Conservation (phyloP, 2,329 filamentous ascomycete species). For the Dothideomycetidae sp. region DNA sequence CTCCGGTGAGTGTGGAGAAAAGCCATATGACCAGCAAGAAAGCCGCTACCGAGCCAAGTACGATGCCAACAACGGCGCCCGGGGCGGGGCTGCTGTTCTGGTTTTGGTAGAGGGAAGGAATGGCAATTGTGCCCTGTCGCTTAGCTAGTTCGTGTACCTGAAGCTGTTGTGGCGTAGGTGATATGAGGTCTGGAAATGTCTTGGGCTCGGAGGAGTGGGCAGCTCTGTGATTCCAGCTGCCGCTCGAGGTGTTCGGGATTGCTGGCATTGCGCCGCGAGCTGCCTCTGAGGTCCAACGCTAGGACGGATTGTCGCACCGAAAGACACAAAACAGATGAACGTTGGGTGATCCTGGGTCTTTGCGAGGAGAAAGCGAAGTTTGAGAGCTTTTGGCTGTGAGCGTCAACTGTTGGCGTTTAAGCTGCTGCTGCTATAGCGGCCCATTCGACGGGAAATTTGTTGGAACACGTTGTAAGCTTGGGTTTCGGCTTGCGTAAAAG, state of each 20-base stretch:
- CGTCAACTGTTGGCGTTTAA: too few relatives aligned
- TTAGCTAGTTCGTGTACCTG: conserved; percentile 8
- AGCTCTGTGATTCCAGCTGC: background rate
- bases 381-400: too few relatives aligned
- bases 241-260: conserved; percentile 5
- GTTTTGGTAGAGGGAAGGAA: conserved; percentile 47
- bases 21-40: conserved; percentile 41
- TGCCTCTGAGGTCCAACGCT: too few relatives aligned
- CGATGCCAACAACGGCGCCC: conserved; percentile 46
- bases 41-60: conserved; percentile 39
- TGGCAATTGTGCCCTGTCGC: conserved; percentile 28
- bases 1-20: conserved; percentile 28
- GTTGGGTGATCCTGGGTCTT: too few relatives aligned
- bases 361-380: too few relatives aligned
- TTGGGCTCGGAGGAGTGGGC: conserved; percentile 1
- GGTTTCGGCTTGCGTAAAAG: too few relatives aligned
- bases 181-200: conserved; percentile 3
- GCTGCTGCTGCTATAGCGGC: too few relatives aligned
- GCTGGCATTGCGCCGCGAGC: conserved; percentile 8
- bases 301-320: too few relatives aligned
- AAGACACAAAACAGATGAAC: too few relatives aligned
- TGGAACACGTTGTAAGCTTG: too few relatives aligned
- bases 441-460: too few relatives aligned
- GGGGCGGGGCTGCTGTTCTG: conserved; percentile 39
- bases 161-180: conserved; percentile 5